phyloP scores from a whole-genome alignment of 2,329 filamentous ascomycete species.

The Epichloe bromicola region DNA sequence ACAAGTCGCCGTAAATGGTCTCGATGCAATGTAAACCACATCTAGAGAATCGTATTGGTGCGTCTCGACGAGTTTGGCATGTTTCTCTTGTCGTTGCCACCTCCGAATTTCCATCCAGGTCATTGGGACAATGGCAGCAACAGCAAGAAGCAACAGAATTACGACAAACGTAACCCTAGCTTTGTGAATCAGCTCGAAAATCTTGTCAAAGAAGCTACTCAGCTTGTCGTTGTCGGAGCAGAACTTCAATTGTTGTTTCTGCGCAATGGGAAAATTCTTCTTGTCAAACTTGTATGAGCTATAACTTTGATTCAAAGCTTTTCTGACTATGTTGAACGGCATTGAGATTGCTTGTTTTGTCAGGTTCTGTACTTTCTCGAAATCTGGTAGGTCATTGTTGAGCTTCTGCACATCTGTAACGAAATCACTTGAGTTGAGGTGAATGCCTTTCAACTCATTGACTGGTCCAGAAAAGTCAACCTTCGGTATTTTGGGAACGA shows the following conservation, averaged over 20 bases:
- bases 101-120: slow-evolving; percentile 66
- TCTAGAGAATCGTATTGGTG: slow-evolving; percentile 71
- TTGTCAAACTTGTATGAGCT: slow-evolving; percentile 67
- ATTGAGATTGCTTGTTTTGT: slow-evolving; percentile 60
- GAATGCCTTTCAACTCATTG: slow-evolving; percentile 53
- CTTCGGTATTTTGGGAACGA: slow-evolving; percentile 28
- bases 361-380: slow-evolving; percentile 70
- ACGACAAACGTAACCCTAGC: slow-evolving; percentile 65
- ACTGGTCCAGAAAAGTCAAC: slow-evolving; percentile 56
- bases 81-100: slow-evolving; percentile 60
- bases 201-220: slow-evolving; percentile 65
- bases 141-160: slow-evolving; percentile 57
- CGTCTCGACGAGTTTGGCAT: slow-evolving; percentile 51
- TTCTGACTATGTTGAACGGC: slow-evolving; percentile 72
- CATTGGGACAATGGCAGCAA: slow-evolving; percentile 66
- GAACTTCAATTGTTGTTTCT: slow-evolving; percentile 73
- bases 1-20: slow-evolving; percentile 58
- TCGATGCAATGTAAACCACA: slow-evolving; percentile 73
- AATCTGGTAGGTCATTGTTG: slow-evolving; percentile 69
- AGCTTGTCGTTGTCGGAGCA: slow-evolving; percentile 78
- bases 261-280: slow-evolving; percentile 70
- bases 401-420: slow-evolving; percentile 57
- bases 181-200: slow-evolving; percentile 52
- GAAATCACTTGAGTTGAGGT: slow-evolving; percentile 54
- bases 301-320: slow-evolving; percentile 57